Conservation (phyloP, 1,284 basidiomycete genomes). For the Cryptococcus amylolentus region DNA sequence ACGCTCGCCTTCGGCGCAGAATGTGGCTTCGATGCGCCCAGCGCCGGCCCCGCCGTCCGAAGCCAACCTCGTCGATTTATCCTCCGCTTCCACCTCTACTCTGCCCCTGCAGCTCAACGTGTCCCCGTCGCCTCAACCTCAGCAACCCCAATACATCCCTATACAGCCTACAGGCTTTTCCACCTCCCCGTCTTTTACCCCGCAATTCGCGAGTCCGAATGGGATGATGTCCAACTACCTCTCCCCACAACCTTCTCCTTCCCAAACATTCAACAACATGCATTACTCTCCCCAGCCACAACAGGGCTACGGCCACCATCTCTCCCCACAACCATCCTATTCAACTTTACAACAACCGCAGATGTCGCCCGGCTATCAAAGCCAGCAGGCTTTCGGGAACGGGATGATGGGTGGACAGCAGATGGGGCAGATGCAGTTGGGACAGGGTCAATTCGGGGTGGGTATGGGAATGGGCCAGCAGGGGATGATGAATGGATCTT, state of each 20-base stretch:
- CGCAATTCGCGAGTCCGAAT: neutral
- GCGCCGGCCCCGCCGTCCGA: slow-evolving; percentile 5
- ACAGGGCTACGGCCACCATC: slow-evolving; percentile 2
- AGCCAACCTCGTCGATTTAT: slow-evolving; percentile 27
- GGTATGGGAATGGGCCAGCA: no score
- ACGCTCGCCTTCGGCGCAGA: slow-evolving; percentile 6
- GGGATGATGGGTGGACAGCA: no score
- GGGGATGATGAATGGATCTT: no score
- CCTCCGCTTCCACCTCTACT: slow-evolving; percentile 18
- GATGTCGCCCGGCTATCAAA: neutral
- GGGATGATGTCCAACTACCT: neutral
- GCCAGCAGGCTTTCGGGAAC: neutral
- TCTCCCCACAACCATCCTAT: slow-evolving; percentile 1
- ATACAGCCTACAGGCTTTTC: slow-evolving; percentile 1
- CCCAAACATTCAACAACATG: neutral
- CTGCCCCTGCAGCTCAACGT: slow-evolving; percentile 35
- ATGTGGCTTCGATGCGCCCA: neutral
- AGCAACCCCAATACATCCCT: neutral
- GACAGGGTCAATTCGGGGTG: no score
- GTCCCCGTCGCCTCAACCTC: slow-evolving; percentile 6
- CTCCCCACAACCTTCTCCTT: neutral
- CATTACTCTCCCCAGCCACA: slow-evolving; percentile 2
- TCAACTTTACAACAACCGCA: slow-evolving; percentile 2
- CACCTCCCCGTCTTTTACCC: neutral
- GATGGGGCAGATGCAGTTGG: no score